Evolutionary conservation across 2,329 filamentous ascomycete genomes (phyloP), one percentile per base, ranked within the genome.

Genomic region (Cylindrodendrum hubeiense): DNA sequence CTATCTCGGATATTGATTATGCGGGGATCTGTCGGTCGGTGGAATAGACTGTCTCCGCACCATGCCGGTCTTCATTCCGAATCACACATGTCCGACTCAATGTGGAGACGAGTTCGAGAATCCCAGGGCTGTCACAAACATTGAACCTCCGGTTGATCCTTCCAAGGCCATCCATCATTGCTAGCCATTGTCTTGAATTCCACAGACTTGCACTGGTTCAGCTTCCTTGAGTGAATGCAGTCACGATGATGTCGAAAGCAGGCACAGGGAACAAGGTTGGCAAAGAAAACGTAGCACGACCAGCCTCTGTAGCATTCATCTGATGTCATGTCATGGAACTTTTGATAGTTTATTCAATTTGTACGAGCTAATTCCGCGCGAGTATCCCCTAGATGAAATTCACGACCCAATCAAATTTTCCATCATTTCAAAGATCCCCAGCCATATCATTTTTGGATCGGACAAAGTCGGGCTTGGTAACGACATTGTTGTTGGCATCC

Each of bases 401-500:
- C 37, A n/a, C 15, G n/a, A 39, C 37, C 33, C 8, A 22, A 37
- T 41, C 9, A 33, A 28, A 30, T 4, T 28, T 8, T 3, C 2
- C 43, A 4, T 15, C 3, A 17, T 2, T 19, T 55, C 44, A 57
- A 34, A 63, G 55, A 10, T 59, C 55, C 26, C 49, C 54, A 15
- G 21, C 26, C 19, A 44, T 22, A 10, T 34, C 28, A 4, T 28
- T 43, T 4, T 30, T 19, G 26, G 55, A 50, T 37, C 49, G 61
- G 21, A 44, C 43, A 66, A 72, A 74, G 44, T 74, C 72, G 28
- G 76, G 74, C 53, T 78, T 78, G 3, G 83, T 86, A 9, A 87
- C 79, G 51, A 84, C 84, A 47, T 88, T 85, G 77, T 89, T 91
- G 73, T 88, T 82, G 0, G 89, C 89, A 67, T 86, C 84, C 79